Conservation (phyloP, 306 rosid genomes). For the Citrullus colocynthis region DNA sequence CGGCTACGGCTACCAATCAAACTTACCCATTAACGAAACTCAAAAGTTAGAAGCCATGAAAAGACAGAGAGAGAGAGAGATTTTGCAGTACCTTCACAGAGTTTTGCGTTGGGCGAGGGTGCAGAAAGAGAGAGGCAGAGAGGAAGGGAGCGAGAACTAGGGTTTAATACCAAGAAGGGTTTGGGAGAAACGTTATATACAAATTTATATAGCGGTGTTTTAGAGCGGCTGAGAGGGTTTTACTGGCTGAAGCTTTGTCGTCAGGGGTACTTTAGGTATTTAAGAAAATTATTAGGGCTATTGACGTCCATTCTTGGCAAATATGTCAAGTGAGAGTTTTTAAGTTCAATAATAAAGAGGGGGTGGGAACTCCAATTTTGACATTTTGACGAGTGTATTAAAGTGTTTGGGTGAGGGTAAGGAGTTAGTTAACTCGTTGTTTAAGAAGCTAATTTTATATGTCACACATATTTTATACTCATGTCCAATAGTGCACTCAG, state of each 20-base stretch:
- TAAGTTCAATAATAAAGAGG: too few species aligned
- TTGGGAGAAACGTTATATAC: background rate
- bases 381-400: too few species aligned
- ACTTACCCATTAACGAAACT: background rate
- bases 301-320: background rate
- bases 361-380: too few species aligned
- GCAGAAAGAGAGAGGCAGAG: background rate
- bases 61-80: background rate
- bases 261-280: background rate
- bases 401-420: too few species aligned
- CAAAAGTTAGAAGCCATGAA: background rate
- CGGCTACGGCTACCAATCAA: background rate
- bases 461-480: too few species aligned
- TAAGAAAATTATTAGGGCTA: background rate
- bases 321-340: too few species aligned
- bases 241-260: background rate
- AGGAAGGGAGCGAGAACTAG: background rate
- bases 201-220: constrained; percentile 6
- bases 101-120: background rate
- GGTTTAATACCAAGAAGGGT: constrained; percentile 1
- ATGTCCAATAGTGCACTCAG: too few species aligned
- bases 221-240: background rate
- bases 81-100: background rate
- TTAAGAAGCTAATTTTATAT: too few species aligned
- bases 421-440: too few species aligned